Evolutionary conservation across 139 green algal species (phyloP).

Genomic region (Closterium sp.): DNA sequence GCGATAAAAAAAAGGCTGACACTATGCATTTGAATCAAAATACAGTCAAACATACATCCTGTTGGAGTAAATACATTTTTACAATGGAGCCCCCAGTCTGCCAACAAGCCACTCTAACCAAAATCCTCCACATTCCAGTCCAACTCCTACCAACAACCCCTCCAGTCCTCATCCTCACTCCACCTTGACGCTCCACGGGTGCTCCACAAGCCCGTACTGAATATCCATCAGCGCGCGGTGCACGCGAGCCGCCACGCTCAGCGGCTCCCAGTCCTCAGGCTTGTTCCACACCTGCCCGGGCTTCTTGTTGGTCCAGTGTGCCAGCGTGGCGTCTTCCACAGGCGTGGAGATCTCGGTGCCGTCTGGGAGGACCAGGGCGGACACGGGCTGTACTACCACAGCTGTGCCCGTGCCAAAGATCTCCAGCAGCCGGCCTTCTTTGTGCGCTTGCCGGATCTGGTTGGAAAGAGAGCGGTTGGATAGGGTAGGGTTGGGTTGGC

Average conservation of each 20-base stretch:
- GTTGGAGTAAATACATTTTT: neutral
- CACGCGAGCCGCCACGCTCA: constrained; percentile 30
- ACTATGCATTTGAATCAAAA: neutral
- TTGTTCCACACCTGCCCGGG: neutral
- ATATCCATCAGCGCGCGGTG: constrained; percentile 42
- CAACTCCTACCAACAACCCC: neutral
- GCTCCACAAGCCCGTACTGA: constrained; percentile 44
- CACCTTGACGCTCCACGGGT: constrained; percentile 18
- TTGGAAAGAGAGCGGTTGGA: neutral
- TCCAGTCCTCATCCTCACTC: neutral
- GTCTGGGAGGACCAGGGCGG: neutral
- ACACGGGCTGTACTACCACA: constrained; percentile 73
- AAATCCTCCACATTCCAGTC: neutral
- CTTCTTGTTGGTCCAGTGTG: constrained; percentile 31
- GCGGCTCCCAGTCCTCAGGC: neutral
- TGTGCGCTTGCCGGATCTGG: constrained; percentile 14
- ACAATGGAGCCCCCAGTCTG: neutral
- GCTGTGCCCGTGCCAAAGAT: constrained; percentile 80
- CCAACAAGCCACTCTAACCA: neutral
- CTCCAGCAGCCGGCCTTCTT: constrained; percentile 65
- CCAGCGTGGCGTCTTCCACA: constrained; percentile 14
- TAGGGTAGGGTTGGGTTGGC: neutral
- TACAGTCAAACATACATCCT: neutral
- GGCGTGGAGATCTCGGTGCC: constrained; percentile 8
- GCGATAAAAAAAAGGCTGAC: neutral